These are phyloP conservation scores for Sungouiella blattae DNA, from an alignment of 805 yeast species.

Conservation along the genomic window DNA sequence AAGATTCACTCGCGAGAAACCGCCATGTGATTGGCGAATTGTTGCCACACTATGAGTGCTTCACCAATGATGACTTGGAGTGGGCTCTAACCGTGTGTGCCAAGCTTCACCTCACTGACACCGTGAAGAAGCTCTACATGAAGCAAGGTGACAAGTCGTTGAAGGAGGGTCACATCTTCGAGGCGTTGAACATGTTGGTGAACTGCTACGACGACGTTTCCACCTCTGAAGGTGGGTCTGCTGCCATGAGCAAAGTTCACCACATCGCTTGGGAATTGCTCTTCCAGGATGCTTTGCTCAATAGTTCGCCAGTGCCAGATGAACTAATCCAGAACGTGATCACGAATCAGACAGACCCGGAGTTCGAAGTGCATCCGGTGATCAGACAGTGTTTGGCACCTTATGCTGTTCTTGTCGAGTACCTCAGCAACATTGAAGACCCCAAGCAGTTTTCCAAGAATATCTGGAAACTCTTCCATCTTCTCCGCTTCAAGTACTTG, in stretches of 20 bases:
- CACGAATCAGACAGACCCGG: constrained; percentile 27
- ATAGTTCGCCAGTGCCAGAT: constrained; percentile 54
- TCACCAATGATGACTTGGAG: constrained; percentile 72
- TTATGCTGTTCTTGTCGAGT: constrained; percentile 58
- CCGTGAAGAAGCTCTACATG: constrained; percentile 54
- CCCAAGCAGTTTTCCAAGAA: constrained; percentile 13
- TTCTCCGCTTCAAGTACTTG: constrained; percentile 38
- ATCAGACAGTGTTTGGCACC: constrained; percentile 70
- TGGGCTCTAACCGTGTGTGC: constrained; percentile 77
- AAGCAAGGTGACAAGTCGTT: constrained; percentile 46
- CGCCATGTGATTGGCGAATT: constrained; percentile 48
- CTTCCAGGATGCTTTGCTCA: constrained; percentile 56
- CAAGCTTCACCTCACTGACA: constrained; percentile 54
- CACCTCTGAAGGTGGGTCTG: constrained; percentile 13
- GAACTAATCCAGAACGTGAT: constrained; percentile 51
- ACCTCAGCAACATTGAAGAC: constrained; percentile 26
- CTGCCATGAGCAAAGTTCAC: constrained; percentile 44
- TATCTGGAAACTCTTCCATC: constrained; percentile 47
- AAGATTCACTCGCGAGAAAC: too few relatives aligned
- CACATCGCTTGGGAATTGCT: constrained; percentile 55
- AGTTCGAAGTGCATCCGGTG: constrained; percentile 46
- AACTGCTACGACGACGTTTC: constrained; percentile 51
- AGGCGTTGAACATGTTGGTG: constrained; percentile 61
- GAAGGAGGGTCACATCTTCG: constrained; percentile 54
- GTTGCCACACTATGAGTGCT: constrained; percentile 57